These are phyloP conservation scores for Nigrograna mackinnonii DNA, from an alignment of 2,329 filamentous ascomycete species.

Conservation along the genomic window DNA sequence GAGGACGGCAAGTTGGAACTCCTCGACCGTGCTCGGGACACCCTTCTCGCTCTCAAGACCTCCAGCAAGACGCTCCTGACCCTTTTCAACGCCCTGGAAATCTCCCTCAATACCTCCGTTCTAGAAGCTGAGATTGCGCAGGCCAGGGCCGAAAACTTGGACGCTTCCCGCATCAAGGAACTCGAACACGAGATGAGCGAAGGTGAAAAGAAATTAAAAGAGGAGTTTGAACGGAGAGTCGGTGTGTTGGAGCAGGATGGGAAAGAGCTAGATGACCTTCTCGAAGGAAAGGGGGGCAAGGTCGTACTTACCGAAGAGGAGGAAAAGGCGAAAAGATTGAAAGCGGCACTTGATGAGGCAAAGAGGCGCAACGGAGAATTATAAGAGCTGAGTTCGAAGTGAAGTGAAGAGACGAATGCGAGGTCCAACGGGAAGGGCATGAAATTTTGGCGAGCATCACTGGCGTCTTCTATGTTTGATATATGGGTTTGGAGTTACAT, in stretches of 20 bases:
- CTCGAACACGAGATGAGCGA: slow-evolving; percentile 37
- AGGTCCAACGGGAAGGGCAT: no score
- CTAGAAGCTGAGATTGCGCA: slow-evolving; percentile 59
- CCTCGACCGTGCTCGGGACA: slow-evolving; percentile 27
- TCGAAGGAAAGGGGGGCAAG: slow-evolving; percentile 30
- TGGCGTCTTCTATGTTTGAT: no score
- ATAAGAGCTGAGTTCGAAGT: slow-evolving; percentile 1
- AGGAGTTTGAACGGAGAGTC: slow-evolving; percentile 43
- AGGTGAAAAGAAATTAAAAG: slow-evolving; percentile 32
- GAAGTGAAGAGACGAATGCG: no score
- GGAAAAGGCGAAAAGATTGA: slow-evolving; percentile 52
- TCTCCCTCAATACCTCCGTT: slow-evolving; percentile 55
- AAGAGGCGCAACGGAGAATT: slow-evolving; percentile 54
- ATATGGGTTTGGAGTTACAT: no score
- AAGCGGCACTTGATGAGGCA: slow-evolving; percentile 56
- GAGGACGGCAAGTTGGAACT: slow-evolving; percentile 19
- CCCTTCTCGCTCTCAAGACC: slow-evolving; percentile 39
- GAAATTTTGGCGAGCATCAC: no score
- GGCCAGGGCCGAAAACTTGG: slow-evolving; percentile 50
- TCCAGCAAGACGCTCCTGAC: slow-evolving; percentile 44
- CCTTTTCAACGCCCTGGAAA: slow-evolving; percentile 52
- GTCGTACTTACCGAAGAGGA: slow-evolving; percentile 28
- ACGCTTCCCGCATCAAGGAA: slow-evolving; percentile 43
- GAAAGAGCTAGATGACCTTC: slow-evolving; percentile 30
- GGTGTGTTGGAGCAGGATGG: slow-evolving; percentile 41